Conservation (phyloP, 192 early-diverging fungal species). For the Mortierella claussenii region DNA sequence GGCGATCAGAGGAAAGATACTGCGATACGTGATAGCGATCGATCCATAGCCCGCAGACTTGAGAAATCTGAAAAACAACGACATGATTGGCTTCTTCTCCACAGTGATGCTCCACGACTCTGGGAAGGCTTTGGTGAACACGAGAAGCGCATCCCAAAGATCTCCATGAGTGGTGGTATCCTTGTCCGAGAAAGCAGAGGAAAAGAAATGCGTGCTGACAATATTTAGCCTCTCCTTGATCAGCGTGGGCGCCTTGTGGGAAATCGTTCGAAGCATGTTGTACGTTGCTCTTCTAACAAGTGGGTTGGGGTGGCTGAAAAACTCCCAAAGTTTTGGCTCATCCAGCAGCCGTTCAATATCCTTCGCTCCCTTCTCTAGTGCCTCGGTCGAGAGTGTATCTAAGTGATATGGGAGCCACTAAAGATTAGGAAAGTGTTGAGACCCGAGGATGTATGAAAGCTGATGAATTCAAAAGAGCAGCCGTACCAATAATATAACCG, state of each 20-base stretch:
- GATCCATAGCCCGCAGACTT: constrained; percentile 73
- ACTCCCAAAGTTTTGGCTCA: constrained; percentile 65
- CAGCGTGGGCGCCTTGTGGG: constrained; percentile 58
- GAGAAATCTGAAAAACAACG: constrained; percentile 77
- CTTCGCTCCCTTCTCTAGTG: constrained; percentile 32
- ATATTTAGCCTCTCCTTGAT: constrained; percentile 58
- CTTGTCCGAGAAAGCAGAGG: constrained; percentile 77
- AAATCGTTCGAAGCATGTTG: constrained; percentile 62
- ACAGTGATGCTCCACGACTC: constrained; percentile 65
- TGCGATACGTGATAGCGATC: constrained; percentile 74
- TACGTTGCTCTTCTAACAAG: constrained; percentile 70
- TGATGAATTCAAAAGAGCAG: no score
- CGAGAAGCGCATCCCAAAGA: constrained; percentile 89
- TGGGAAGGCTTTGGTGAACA: constrained; percentile 79
- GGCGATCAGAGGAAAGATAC: constrained; percentile 76
- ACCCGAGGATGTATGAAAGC: no score
- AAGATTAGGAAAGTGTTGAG: no score
- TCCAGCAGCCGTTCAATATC: constrained; percentile 64
- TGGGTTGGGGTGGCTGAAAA: constrained; percentile 55
- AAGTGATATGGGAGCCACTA: no score
- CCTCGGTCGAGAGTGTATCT: constrained; percentile 41
- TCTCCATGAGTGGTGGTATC: constrained; percentile 77
- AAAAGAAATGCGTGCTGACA: constrained; percentile 68
- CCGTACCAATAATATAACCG: constrained; percentile 60
- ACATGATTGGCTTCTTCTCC: constrained; percentile 69